These are phyloP conservation scores for Entoloma clypeatum DNA, from an alignment of 1,284 basidiomycete genomes.

Conservation along the genomic window DNA sequence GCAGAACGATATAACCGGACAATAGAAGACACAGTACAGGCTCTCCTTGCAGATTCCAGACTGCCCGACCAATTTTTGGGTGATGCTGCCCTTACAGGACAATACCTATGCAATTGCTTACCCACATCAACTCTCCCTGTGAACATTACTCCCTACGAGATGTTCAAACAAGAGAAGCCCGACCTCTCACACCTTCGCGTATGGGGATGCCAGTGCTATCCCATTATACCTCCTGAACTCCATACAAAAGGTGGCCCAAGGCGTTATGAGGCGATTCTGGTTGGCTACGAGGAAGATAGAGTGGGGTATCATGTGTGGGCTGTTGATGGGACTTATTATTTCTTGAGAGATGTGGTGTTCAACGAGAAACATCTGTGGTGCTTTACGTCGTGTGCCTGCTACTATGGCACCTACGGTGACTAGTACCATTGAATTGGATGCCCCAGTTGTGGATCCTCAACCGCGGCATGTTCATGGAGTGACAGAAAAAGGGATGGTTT, in stretches of 20 bases:
- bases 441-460: too few relatives aligned
- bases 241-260: conserved; percentile 17
- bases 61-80: conserved; percentile 23
- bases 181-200: conserved; percentile 25
- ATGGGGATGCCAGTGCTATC: conserved; percentile 25
- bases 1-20: conserved; percentile 30
- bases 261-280: conserved; percentile 21
- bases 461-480: too few relatives aligned
- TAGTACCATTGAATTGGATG: too few relatives aligned
- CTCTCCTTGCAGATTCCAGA: conserved; percentile 24
- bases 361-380: too few relatives aligned
- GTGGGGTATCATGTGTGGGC: conserved; percentile 17
- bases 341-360: too few relatives aligned
- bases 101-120: conserved; percentile 21
- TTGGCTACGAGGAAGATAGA: conserved; percentile 21
- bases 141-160: conserved; percentile 25
- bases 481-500: too few relatives aligned
- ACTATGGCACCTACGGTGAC: too few relatives aligned
- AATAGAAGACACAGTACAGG: conserved; percentile 23
- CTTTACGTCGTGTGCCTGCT: too few relatives aligned
- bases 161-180: conserved; percentile 21
- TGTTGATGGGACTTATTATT: conserved; percentile 14
- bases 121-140: conserved; percentile 19
- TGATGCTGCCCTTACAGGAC: conserved; percentile 19
- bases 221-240: conserved; percentile 19